Base-by-base conservation (phyloP, 495 filamentous ascomycete species). In the Cudoniella acicularis region DNA sequence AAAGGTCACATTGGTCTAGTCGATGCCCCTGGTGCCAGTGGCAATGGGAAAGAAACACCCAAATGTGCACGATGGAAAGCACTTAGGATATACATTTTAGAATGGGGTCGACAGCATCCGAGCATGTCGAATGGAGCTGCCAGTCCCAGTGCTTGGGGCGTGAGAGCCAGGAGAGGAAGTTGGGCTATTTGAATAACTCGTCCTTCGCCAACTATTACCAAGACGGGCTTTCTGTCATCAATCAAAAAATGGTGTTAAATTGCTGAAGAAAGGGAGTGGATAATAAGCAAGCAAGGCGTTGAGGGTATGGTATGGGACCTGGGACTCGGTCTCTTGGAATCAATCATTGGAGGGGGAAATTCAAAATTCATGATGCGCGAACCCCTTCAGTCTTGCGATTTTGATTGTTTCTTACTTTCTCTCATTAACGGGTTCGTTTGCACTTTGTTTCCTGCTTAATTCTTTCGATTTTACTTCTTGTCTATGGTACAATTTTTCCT, bases 91-190 rank as follows among this genome's bases (percentile, higher is more conserved):
- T 97, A 97, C 66, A 87, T 97, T 42, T 74, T 76, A 52, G 89
- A 95, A 69, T 96, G 92, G 92, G 91, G 84, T 40, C 79, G 81
- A 52, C 90, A 96, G 69, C 87, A 90, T 63, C 87, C 87, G 1
- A 74, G 74, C 26, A 82, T 89, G 69, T 75, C 70, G 9, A 74
- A 83, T 55, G 80, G 74, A 52, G 79, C 77, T 20, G 67, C 64
- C n/a, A 66, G 66, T 3, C 76, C 80, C 18, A 79, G 82, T 47
- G 81, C 81, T 10, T 91, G 87, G 86, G 91, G 90, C 9, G 81
- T 89, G 22, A 75, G 80, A 48, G 89, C 86, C 54, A 73, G 91
- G 56, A 81, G 83, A 68, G 91, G 90, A 49, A 93, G 89, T 67
- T 96, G 90, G 91, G 90, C 87, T n/a, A 75, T 88, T 61, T 94